These are phyloP conservation scores for Trematosphaeria pertusa DNA, from an alignment of 2,329 filamentous ascomycete genomes.

Conservation along the genomic window DNA sequence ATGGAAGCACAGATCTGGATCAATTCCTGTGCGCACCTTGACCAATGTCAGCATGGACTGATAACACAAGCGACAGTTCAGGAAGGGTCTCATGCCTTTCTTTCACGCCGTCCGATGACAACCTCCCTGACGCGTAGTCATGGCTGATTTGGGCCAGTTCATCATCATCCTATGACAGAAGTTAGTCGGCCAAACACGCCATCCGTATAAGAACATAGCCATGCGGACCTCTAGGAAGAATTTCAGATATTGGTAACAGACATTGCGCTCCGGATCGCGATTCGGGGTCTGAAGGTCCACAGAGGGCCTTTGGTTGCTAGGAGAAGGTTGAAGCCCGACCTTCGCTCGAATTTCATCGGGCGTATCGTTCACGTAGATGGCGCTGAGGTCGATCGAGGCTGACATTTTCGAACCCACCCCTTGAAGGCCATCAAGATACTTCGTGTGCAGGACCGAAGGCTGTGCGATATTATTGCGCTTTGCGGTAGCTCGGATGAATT, in stretches of 20 bases:
- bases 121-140: slow-evolving; percentile 70
- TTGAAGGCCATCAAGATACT: slow-evolving; percentile 89
- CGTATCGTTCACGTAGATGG: slow-evolving; percentile 80
- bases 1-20: no score
- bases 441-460: slow-evolving; percentile 84
- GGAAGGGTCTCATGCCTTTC: slow-evolving; percentile 77
- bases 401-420: slow-evolving; percentile 96
- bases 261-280: slow-evolving; percentile 87
- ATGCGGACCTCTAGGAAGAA: slow-evolving; percentile 97
- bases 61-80: no score
- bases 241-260: slow-evolving; percentile 89
- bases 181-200: no score
- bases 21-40: no score
- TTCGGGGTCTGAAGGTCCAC: slow-evolving; percentile 83
- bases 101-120: slow-evolving; percentile 91
- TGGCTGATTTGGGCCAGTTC: slow-evolving; percentile 63
- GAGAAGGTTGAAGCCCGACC: slow-evolving; percentile 92
- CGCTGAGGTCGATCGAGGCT: slow-evolving; percentile 73
- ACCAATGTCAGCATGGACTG: slow-evolving; percentile 83
- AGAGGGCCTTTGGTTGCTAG: slow-evolving; percentile 80
- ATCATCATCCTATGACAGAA: slow-evolving; percentile 80
- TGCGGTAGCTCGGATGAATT: slow-evolving; percentile 74
- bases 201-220: no score
- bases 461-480: slow-evolving; percentile 73
- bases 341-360: slow-evolving; percentile 89